A percentile compares a stretch with the other conserved stretches of the same genome.
These are phyloP conservation scores for Omphalea diandra DNA, from an alignment of 441 rosid genomes.

Conservation along the genomic window DNA sequence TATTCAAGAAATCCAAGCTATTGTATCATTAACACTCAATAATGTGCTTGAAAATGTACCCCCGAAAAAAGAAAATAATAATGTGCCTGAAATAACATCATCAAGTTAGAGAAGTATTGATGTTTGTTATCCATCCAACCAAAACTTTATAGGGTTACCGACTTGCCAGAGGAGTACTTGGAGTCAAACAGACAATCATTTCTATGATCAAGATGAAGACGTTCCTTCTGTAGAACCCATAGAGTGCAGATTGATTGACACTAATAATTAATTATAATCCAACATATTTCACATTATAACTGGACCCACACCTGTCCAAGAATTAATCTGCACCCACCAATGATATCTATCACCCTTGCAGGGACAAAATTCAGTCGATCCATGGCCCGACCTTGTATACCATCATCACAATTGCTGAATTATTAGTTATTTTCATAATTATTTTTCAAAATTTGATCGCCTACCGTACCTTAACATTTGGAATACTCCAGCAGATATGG, in stretches of 20 bases:
- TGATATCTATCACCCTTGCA: slow-evolving; percentile 3
- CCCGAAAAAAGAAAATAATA: no score
- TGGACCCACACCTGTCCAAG: slow-evolving; percentile 15
- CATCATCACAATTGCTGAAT: slow-evolving; percentile 14
- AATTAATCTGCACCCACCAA: slow-evolving; percentile 2
- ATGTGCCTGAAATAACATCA: background rate
- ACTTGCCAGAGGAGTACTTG: no score
- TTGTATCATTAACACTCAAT: background rate
- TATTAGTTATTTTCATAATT: no score
- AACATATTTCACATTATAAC: background rate
- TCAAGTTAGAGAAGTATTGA: no score
- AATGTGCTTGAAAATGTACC: no score
- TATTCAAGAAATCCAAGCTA: background rate
- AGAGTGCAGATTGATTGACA: slow-evolving; percentile 6
- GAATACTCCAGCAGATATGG: background rate
- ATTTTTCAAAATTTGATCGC: background rate
- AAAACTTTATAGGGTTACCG: no score
- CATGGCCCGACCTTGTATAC: background rate
- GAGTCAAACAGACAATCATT: slow-evolving; percentile 5
- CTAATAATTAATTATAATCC: background rate
- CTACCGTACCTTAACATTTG: background rate
- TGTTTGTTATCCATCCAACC: no score
- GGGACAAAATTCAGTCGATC: background rate
- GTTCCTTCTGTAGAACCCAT: background rate
- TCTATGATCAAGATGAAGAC: background rate